Evolutionary conservation across 345 rosid genomes (phyloP), one percentile per base, ranked within the genome.

Genomic region (Sisymbrium altissimum): DNA sequence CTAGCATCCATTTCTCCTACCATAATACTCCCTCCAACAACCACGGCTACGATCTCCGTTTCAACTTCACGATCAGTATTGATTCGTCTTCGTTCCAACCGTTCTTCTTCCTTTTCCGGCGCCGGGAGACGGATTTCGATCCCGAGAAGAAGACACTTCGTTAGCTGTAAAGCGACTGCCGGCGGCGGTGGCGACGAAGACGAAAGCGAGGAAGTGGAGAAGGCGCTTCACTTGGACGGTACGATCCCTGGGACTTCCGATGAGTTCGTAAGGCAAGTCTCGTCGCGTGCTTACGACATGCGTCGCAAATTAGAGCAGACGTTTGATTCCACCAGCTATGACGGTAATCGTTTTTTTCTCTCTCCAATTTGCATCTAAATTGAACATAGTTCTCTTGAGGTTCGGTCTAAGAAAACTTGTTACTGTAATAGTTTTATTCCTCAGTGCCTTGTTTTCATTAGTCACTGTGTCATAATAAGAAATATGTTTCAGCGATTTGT

Each of bases 281-380:
- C 99, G 1, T 95, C 99, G 21, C 96, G 99, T 73, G 99, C 99
- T 57, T 95, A 95, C 60, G 97, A 86, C 66, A 95, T 95, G 91
- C 93, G 99, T 52, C 83, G 97, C 68, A 84, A 89, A 78, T 77
- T 95, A 27, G 90, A 95, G 9, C 96, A 92, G 80, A 77, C 85
- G 18, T 86, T 95, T 57, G 97, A 95, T 64, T 81, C 82, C 79
- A 86, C 89, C 83, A 95, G 97, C 86, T 92, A 91, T 68, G 99
- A 95, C 35, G 97, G 99, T 95, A 27, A 19, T 46, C 56, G 9
- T 7, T 25, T 43, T 46, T 32, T 48, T 12, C 25, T 23, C 25
- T 40, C 5, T 54, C 68, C 9, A 69, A 45, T 19, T 5, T 33
- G 19, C 21, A 4, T 14, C 6, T 9, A 27, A 27, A 4, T 38